Percentiles rank a stretch among this genome's conserved stretches.
These are phyloP conservation scores for Arthromyces matolae DNA, from an alignment of 768 basidiomycete species.

Conservation along the genomic window DNA sequence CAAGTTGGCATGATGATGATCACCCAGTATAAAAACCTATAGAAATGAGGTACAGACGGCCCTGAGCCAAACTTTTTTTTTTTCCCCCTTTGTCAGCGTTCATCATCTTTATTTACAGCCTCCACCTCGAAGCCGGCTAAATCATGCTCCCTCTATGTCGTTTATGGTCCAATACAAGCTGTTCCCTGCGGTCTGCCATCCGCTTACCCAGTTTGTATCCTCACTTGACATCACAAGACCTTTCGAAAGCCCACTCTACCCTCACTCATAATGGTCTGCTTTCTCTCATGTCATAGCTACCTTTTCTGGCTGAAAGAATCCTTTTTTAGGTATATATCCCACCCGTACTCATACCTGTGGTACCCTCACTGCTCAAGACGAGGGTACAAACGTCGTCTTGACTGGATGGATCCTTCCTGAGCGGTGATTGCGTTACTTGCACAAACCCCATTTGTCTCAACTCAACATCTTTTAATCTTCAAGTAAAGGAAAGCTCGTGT, in stretches of 20 bases:
- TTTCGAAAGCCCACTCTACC: slow-evolving; percentile 7
- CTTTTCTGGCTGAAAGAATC: slow-evolving; percentile 17
- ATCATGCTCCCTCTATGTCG: slow-evolving; percentile 16
- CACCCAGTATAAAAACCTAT: too few species aligned
- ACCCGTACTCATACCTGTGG: slow-evolving; percentile 62
- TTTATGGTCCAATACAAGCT: slow-evolving; percentile 4
- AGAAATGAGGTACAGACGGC: too few species aligned
- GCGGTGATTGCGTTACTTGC: slow-evolving; percentile 55
- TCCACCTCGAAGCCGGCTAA: neutral
- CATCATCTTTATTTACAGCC: slow-evolving; percentile 3
- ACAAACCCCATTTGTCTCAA: slow-evolving; percentile 28
- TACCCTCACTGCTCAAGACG: slow-evolving; percentile 47
- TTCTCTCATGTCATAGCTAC: slow-evolving; percentile 15
- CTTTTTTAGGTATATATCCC: slow-evolving; percentile 53
- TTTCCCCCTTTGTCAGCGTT: slow-evolving; percentile 1
- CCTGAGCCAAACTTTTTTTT: slow-evolving; percentile 15
- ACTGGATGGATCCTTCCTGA: slow-evolving; percentile 81
- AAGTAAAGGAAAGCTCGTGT: slow-evolving; percentile 70
- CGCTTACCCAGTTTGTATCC: slow-evolving; percentile 14
- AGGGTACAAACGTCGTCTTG: slow-evolving; percentile 60
- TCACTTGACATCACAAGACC: slow-evolving; percentile 21
- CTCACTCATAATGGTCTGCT: slow-evolving; percentile 36
- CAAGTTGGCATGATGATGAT: slow-evolving; percentile 26
- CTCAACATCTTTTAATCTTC: slow-evolving; percentile 29
- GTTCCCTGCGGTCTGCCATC: slow-evolving; percentile 6